A percentile compares a stretch with the other conserved stretches of the same genome.
phyloP scores from a whole-genome alignment of 371 early-diverging fungal species.

The Nematocida major region DNA sequence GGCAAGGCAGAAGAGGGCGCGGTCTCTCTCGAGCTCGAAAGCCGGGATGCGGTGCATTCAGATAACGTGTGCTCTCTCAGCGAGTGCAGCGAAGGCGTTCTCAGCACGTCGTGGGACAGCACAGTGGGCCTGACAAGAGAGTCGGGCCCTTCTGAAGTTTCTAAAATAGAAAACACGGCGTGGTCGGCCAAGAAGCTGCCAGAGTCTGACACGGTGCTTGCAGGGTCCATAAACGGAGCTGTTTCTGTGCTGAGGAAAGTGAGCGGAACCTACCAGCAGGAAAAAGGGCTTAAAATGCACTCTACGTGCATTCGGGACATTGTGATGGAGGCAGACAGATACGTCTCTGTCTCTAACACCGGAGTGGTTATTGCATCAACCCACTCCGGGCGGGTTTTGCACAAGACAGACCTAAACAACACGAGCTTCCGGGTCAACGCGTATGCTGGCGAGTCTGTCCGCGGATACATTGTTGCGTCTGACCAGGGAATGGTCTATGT shows the following conservation, averaged over 20 bases:
- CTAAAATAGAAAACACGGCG: constrained; percentile 54
- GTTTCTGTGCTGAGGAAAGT: constrained; percentile 49
- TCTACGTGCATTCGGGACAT: constrained; percentile 56
- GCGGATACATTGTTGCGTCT: constrained; percentile 48
- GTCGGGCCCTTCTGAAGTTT: not conserved
- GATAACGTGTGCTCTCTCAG: constrained; percentile 61
- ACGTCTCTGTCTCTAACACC: constrained; percentile 60
- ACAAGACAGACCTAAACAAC: constrained; percentile 31
- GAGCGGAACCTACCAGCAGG: constrained; percentile 17
- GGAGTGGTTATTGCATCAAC: constrained; percentile 54
- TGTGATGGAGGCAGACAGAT: constrained; percentile 28
- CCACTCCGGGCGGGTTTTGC: constrained; percentile 42
- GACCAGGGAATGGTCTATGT: constrained; percentile 60
- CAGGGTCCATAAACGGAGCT: constrained; percentile 60
- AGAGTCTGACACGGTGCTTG: constrained; percentile 47
- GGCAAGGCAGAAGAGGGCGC: not conserved
- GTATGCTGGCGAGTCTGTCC: not conserved
- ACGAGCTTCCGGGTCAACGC: constrained; percentile 50
- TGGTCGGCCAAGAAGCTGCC: constrained; percentile 55
- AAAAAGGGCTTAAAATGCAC: constrained; percentile 46
- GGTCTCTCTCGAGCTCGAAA: not conserved
- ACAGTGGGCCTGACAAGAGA: constrained; percentile 41
- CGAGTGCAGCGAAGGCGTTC: constrained; percentile 10
- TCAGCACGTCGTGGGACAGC: constrained; percentile 62
- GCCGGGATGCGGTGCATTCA: constrained; percentile 28